Percentiles rank a stretch among this genome's conserved stretches.
Conservation (phyloP, 2,329 filamentous ascomycete genomes). For the Stylonectria norvegica region DNA sequence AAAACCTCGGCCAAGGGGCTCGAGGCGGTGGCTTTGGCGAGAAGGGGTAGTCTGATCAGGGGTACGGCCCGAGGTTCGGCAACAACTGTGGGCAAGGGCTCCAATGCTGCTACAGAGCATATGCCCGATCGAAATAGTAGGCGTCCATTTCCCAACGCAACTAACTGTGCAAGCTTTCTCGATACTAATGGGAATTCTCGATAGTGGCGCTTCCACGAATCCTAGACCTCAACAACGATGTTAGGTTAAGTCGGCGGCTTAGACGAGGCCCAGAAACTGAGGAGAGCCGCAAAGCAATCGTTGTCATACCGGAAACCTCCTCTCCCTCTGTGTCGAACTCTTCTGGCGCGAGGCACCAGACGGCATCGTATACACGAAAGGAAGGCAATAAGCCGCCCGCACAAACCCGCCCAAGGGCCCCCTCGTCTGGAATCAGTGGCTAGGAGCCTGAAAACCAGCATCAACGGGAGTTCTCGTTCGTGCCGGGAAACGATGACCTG, state of each 20-base stretch:
- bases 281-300: conserved; percentile 5
- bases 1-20: conserved; percentile 41
- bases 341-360: conserved; percentile 1
- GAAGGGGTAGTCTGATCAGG: conserved; percentile 38
- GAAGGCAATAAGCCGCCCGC: no score
- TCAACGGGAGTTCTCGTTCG: conserved; percentile 28
- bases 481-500: conserved; percentile 25
- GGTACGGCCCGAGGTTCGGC: not conserved
- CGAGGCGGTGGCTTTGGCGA: conserved; percentile 43
- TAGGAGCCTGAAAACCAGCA: conserved; percentile 9
- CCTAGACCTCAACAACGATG: conserved; percentile 18
- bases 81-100: no score
- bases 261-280: conserved; percentile 3
- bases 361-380: conserved; percentile 1
- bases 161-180: no score
- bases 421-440: no score
- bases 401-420: no score
- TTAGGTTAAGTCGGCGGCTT: conserved; percentile 34
- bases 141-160: no score
- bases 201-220: no score
- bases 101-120: no score
- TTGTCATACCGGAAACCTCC: not conserved
- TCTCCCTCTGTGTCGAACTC: conserved; percentile 4
- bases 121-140: no score
- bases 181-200: no score